Conservation (phyloP, 2,329 filamentous ascomycete genomes). For the Ophiocordyceps australis region DNA sequence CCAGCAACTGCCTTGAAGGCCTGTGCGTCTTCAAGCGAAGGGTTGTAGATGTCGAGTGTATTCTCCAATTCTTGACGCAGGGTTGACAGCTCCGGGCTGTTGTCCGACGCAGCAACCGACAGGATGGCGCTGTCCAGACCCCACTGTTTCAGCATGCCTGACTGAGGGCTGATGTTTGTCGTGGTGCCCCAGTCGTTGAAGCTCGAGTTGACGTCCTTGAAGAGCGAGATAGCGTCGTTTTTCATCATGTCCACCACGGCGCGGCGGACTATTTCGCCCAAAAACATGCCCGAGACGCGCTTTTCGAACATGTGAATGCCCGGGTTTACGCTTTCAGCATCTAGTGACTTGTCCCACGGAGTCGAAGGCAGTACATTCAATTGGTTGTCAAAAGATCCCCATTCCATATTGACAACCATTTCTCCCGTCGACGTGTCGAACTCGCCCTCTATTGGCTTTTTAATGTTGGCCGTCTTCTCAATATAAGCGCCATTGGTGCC, state of each 20-base stretch:
- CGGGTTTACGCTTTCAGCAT: constrained; percentile 69
- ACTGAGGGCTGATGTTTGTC: constrained; percentile 46
- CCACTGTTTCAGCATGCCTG: constrained; percentile 62
- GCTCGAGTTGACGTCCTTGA: constrained; percentile 57
- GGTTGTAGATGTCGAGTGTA: constrained; percentile 56
- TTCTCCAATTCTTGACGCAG: constrained; percentile 65
- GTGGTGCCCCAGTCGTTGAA: constrained; percentile 53
- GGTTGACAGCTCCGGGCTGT: constrained; percentile 49
- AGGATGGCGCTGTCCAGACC: constrained; percentile 83
- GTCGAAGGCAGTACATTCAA: constrained; percentile 78
- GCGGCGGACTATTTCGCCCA: constrained; percentile 80
- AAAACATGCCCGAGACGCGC: constrained; percentile 93
- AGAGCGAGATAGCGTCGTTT: constrained; percentile 48
- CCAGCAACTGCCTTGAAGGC: constrained; percentile 70
- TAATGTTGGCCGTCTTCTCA: constrained; percentile 74
- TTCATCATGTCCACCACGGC: constrained; percentile 56
- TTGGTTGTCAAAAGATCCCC: constrained; percentile 95
- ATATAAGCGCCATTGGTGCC: constrained; percentile 96
- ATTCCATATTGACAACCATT: constrained; percentile 98
- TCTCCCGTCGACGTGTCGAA: constrained; percentile 70
- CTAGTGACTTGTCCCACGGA: constrained; percentile 61
- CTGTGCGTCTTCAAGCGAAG: constrained; percentile 68
- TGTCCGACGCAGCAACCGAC: constrained; percentile 71
- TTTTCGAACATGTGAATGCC: constrained; percentile 99
- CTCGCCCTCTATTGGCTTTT: constrained; percentile 52